Evolutionary conservation across 2,329 filamentous ascomycete genomes (phyloP).

Genomic region (Penicillium sp.): DNA sequence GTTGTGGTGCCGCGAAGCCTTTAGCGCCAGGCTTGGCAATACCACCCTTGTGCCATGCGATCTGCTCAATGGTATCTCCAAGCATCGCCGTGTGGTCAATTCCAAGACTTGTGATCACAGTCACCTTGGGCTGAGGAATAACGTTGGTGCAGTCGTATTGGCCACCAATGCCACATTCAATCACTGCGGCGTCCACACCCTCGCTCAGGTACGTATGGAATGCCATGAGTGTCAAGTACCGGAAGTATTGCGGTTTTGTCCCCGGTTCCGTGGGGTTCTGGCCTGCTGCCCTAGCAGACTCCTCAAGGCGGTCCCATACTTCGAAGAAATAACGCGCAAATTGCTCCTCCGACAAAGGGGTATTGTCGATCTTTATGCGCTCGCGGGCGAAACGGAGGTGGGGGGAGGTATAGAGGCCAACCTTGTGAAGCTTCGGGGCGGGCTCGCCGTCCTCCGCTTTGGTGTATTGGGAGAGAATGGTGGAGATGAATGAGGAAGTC

Average conservation of each 20-base stretch:
- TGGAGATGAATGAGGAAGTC: conserved; percentile 77
- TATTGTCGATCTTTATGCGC: conserved; percentile 74
- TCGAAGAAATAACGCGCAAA: conserved; percentile 81
- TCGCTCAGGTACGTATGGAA: conserved; percentile 76
- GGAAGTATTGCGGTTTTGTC: conserved; percentile 85
- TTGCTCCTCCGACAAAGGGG: conserved; percentile 61
- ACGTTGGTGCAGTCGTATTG: conserved; percentile 93
- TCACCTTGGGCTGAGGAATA: conserved; percentile 64
- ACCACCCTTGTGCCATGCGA: conserved; percentile 89
- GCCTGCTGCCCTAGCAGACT: conserved; percentile 51
- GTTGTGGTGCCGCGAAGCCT: conserved; percentile 61
- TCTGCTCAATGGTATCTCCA: conserved; percentile 72
- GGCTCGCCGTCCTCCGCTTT: conserved; percentile 27
- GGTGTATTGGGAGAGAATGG: conserved; percentile 66
- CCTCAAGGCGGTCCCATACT: conserved; percentile 68
- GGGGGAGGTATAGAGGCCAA: conserved; percentile 82
- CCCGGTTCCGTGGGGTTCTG: conserved; percentile 48
- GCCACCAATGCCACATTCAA: conserved; percentile 93
- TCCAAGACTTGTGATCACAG: conserved; percentile 73
- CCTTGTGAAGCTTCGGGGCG: conserved; percentile 46
- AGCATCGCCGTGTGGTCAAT: conserved; percentile 82
- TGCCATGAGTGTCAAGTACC: conserved; percentile 83
- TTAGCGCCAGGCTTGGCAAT: conserved; percentile 68
- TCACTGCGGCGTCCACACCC: conserved; percentile 70
- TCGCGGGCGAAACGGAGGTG: conserved; percentile 81